phyloP scores from a whole-genome alignment of 768 basidiomycete genomes.

The Pulveroboletus sp. region DNA sequence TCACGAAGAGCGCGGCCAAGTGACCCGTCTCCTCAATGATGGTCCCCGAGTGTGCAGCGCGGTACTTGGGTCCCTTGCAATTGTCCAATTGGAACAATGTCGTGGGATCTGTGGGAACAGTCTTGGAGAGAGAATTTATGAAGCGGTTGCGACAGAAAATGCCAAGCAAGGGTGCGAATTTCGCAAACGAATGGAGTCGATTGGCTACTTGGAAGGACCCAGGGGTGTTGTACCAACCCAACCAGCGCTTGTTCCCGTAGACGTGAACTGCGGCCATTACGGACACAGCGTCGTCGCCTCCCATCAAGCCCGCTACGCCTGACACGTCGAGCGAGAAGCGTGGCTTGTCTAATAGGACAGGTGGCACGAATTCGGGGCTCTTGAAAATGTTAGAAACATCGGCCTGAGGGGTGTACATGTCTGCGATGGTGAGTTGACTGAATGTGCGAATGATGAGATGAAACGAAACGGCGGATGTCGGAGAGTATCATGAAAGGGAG shows the following conservation, averaged over 20 bases:
- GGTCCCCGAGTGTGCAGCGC: conserved; percentile 64
- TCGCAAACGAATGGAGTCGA: conserved; percentile 18
- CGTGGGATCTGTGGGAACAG: conserved; percentile 17
- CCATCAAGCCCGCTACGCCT: conserved; percentile 25
- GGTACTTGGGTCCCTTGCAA: conserved; percentile 54
- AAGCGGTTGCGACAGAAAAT: background rate
- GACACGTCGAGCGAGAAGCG: conserved; percentile 18
- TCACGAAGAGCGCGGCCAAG: conserved; percentile 49
- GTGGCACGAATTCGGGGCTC: background rate
- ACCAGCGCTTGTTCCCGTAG: conserved; percentile 21
- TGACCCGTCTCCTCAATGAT: conserved; percentile 40
- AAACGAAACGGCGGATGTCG: too few relatives aligned
- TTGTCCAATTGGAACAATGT: conserved; percentile 13
- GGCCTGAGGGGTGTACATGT: background rate
- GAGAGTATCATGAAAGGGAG: too few relatives aligned
- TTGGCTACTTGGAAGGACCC: conserved; percentile 27
- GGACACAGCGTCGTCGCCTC: conserved; percentile 30
- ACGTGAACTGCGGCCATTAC: conserved; percentile 28
- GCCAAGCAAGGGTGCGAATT: conserved; percentile 4
- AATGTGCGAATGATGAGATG: background rate
- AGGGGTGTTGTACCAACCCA: conserved; percentile 34
- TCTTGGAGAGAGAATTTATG: conserved; percentile 8
- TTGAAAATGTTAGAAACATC: background rate
- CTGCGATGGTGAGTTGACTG: too few relatives aligned
- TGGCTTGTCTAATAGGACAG: conserved; percentile 1